Evolutionary conservation across 352 stramenopile species (phyloP), one percentile per base, ranked within the genome.

Genomic region (Globisporangium cederbergense): DNA sequence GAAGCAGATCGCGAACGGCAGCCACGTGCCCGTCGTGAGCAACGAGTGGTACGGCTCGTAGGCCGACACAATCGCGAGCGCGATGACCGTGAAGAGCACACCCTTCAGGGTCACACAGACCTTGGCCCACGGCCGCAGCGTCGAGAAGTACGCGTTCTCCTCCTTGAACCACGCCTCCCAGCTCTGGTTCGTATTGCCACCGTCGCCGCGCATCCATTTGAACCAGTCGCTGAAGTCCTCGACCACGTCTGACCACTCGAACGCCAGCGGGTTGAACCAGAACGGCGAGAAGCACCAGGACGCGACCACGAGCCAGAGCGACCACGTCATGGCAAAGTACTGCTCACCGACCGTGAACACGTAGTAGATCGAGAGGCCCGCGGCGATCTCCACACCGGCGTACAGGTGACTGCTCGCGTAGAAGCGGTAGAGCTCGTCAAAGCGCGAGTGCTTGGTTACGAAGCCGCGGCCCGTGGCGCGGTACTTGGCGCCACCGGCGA

Each of bases 351-450:
- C 76, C 11, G 94, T 98, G 75, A 97, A 98, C 60, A 97, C 77
- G 32, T 82, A 95, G 79, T 99, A 98, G 32, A 99, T 65, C 25
- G 96, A 85, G 49, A 99, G 83, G 0, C 90, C 96, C 7, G 89
- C 85, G 14, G 93, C 92, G 66, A 96, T 86, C 55, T 96, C 88
- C 28, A 99, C 81, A 28, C 95, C 97, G 47, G 98, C 87, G 71
- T 99, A 99, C 54, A 99, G 74, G 76, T 99, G 97, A 55, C 91
- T 98, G 56, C 92, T 95, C 3, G 97, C 96, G 78, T 99, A 99
- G 75, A 99, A 99, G 0, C 97, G 92, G 75, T 95, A 99, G 38
- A 98, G 88, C 62, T 99, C 97, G 69, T 99, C 97, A 60, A 99
- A 99, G 20, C 89, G 86, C 45, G 96, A 98, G 75, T 99, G 97